These are phyloP conservation scores for Debaryomyces prosopidis DNA, from an alignment of 805 yeast species.

Conservation along the genomic window DNA sequence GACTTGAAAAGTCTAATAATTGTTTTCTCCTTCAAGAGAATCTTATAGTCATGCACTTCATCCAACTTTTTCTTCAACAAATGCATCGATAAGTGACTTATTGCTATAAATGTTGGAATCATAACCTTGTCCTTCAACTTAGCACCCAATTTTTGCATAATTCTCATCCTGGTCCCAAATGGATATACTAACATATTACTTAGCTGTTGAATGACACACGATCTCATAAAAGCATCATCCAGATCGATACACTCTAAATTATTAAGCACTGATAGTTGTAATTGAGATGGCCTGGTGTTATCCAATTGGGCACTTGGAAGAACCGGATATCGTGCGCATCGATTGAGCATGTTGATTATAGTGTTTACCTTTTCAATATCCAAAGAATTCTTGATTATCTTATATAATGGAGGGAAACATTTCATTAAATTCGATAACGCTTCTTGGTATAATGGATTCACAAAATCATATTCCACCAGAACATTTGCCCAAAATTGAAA, in stretches of 20 bases:
- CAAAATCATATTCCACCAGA: slow-evolving; percentile 40
- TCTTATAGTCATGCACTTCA: slow-evolving; percentile 26
- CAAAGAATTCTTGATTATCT: slow-evolving; percentile 30
- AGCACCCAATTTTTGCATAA: slow-evolving; percentile 50
- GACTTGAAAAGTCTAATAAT: slow-evolving; percentile 48
- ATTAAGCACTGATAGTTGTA: slow-evolving; percentile 61
- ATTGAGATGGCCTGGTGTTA: slow-evolving; percentile 47
- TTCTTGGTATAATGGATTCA: slow-evolving; percentile 56
- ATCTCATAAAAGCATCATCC: slow-evolving; percentile 36
- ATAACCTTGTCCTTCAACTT: slow-evolving; percentile 32
- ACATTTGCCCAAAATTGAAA: slow-evolving; percentile 53
- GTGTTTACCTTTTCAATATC: slow-evolving; percentile 41
- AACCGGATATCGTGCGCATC: slow-evolving; percentile 72
- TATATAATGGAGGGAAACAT: slow-evolving; percentile 51
- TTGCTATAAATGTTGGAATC: slow-evolving; percentile 65
- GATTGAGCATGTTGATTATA: slow-evolving; percentile 59
- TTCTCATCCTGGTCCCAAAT: slow-evolving; percentile 58
- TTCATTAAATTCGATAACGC: slow-evolving; percentile 56
- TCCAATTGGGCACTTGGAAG: slow-evolving; percentile 61
- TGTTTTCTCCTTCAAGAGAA: slow-evolving; percentile 45
- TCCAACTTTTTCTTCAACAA: slow-evolving; percentile 41
- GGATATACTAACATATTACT: slow-evolving; percentile 57
- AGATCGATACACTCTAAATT: slow-evolving; percentile 40
- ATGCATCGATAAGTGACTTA: slow-evolving; percentile 50
- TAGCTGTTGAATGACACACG: slow-evolving; percentile 53